These are phyloP conservation scores for Smittium mucronatum DNA, from an alignment of 371 early-diverging fungal genomes.

Conservation along the genomic window DNA sequence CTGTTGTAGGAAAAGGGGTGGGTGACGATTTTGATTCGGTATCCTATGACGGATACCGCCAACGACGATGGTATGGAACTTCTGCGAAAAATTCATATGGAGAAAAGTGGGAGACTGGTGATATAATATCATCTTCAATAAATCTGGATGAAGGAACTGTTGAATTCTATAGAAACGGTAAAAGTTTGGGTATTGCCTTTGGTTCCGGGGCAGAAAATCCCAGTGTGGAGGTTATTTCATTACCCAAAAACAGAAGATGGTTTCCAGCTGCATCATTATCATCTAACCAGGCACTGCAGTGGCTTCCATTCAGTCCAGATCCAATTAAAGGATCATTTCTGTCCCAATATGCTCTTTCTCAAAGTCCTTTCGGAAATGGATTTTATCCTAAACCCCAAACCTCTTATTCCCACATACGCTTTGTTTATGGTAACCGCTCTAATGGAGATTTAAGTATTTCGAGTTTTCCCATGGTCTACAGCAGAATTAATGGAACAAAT, in stretches of 20 bases:
- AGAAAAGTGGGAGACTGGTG: constrained; percentile 26
- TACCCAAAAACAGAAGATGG: constrained; percentile 27
- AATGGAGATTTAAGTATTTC: neutral
- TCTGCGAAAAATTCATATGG: constrained; percentile 22
- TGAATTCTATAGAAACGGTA: constrained; percentile 26
- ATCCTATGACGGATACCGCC: constrained; percentile 27
- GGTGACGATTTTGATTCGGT: constrained; percentile 32
- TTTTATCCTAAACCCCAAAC: neutral
- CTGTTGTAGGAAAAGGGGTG: constrained; percentile 30
- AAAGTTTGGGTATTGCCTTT: constrained; percentile 28
- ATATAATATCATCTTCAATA: constrained; percentile 21
- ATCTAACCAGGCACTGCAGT: constrained; percentile 24
- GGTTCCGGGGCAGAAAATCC: constrained; percentile 10
- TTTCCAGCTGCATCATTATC: constrained; percentile 30
- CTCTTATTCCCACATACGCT: neutral
- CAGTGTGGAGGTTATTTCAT: neutral
- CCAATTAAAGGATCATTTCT: neutral
- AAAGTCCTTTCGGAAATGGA: neutral
- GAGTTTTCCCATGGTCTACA: neutral
- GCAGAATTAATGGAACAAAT: neutral
- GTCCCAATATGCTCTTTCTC: neutral
- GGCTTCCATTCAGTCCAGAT: constrained; percentile 11
- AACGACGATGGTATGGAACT: constrained; percentile 27
- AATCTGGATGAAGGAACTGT: constrained; percentile 25
- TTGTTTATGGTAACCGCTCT: neutral